These are phyloP conservation scores for Nematocida sp. DNA, from an alignment of 371 early-diverging fungal species.

Conservation along the genomic window DNA sequence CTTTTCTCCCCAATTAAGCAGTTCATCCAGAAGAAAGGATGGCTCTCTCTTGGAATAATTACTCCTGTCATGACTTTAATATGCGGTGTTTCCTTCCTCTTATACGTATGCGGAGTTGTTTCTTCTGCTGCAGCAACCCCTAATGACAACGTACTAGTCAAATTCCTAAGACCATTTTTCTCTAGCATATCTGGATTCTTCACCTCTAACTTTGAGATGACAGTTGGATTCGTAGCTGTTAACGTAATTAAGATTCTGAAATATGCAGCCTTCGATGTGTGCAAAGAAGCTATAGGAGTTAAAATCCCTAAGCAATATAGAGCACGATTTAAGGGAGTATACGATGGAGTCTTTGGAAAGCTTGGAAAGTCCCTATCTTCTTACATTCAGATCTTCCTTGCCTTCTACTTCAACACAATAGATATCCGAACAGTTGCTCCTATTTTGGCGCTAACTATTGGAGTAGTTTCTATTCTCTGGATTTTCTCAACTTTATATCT, in stretches of 20 bases:
- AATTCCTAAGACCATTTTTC: not conserved
- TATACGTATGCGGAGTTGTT: slow-evolving; percentile 18
- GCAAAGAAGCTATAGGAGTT: slow-evolving; percentile 65
- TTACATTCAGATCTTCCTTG: slow-evolving; percentile 53
- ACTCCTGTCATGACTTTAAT: slow-evolving; percentile 58
- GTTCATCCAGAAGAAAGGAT: slow-evolving; percentile 62
- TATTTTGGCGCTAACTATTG: slow-evolving; percentile 18
- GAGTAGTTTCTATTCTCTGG: slow-evolving; percentile 57
- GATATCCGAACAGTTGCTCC: slow-evolving; percentile 51
- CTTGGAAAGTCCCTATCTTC: slow-evolving; percentile 64
- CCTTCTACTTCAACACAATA: slow-evolving; percentile 48
- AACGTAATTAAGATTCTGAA: slow-evolving; percentile 62
- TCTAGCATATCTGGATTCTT: not conserved
- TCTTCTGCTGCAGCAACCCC: not conserved
- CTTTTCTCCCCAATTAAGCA: slow-evolving; percentile 62
- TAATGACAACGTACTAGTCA: not conserved
- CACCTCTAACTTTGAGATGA: not conserved
- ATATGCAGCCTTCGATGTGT: slow-evolving; percentile 66
- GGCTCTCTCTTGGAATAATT: slow-evolving; percentile 60
- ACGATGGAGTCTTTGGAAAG: slow-evolving; percentile 66
- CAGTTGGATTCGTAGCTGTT: slow-evolving; percentile 9
- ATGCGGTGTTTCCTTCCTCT: slow-evolving; percentile 20
- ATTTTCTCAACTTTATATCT: slow-evolving; percentile 60
- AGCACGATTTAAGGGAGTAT: slow-evolving; percentile 62
- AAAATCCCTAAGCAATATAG: slow-evolving; percentile 60